A percentile compares a stretch with the other conserved stretches of the same genome.
These are phyloP conservation scores for Pichia sp. DNA, from an alignment of 1,139 yeast genomes.

Conservation along the genomic window DNA sequence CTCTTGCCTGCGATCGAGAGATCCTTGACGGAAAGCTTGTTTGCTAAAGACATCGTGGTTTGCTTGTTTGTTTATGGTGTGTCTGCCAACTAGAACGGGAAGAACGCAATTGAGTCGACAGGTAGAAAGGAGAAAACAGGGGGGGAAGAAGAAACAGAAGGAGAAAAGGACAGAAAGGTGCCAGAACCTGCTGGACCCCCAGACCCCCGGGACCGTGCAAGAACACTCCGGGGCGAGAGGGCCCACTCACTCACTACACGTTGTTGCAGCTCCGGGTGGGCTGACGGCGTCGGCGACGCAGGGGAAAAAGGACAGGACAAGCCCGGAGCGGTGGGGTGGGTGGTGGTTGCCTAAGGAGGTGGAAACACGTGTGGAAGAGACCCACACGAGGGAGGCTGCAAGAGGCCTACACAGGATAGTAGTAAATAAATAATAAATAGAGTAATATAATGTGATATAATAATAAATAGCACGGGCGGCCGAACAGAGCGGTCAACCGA, in stretches of 20 bases:
- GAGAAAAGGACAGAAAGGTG: background rate
- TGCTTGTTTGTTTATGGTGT: background rate
- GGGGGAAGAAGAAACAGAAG: no score
- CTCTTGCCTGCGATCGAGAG: slow-evolving; percentile 61
- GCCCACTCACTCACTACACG: slow-evolving; percentile 6
- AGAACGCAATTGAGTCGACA: background rate
- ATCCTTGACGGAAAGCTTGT: slow-evolving; percentile 88
- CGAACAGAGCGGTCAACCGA: background rate
- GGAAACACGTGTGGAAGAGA: background rate
- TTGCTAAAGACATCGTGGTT: slow-evolving; percentile 72
- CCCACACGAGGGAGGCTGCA: background rate
- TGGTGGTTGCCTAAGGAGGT: background rate
- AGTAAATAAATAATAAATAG: background rate
- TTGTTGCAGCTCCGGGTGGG: slow-evolving; percentile 15
- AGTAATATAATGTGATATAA: background rate
- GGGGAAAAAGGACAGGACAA: background rate
- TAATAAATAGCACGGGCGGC: background rate
- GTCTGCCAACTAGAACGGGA: background rate
- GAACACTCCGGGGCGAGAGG: slow-evolving; percentile 6
- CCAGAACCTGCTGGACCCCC: no score
- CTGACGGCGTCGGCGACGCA: slow-evolving; percentile 7
- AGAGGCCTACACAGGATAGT: background rate
- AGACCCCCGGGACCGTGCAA: no score
- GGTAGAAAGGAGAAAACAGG: background rate
- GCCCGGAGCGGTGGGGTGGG: background rate